phyloP scores from a whole-genome alignment of 2,329 filamentous ascomycete species.

The Zymoseptoria ardabiliae region DNA sequence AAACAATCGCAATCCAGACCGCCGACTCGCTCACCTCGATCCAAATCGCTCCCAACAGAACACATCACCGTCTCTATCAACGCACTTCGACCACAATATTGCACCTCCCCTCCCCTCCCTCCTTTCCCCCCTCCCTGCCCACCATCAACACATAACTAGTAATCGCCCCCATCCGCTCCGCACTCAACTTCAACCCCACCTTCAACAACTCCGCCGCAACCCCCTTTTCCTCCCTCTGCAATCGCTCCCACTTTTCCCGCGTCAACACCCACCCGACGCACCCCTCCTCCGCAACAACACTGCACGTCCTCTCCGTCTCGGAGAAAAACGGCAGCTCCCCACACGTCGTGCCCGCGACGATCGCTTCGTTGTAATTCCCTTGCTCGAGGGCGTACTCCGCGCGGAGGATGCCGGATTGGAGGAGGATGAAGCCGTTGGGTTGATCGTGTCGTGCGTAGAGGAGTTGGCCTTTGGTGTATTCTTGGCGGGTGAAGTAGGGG shows the following conservation, averaged over 20 bases:
- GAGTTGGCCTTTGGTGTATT: slow-evolving; percentile 61
- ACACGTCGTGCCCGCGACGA: slow-evolving; percentile 88
- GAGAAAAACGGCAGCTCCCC: slow-evolving; percentile 96
- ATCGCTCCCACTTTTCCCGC: slow-evolving; percentile 58
- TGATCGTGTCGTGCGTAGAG: slow-evolving; percentile 70
- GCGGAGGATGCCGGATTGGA: slow-evolving; percentile 81
- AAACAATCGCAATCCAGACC: too few relatives aligned
- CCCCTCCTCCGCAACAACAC: slow-evolving; percentile 63
- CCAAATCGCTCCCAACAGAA: too few relatives aligned
- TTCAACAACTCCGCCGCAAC: slow-evolving; percentile 77
- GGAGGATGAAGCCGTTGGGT: slow-evolving; percentile 78
- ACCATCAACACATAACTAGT: slow-evolving; percentile 43
- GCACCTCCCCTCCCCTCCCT: neutral
- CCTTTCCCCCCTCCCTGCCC: slow-evolving; percentile 1
- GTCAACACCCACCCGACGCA: slow-evolving; percentile 79
- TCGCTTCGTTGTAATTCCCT: slow-evolving; percentile 80
- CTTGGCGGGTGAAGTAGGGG: slow-evolving; percentile 64
- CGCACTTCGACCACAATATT: too few relatives aligned
- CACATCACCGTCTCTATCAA: too few relatives aligned
- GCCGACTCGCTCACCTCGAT: too few relatives aligned
- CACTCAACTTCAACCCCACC: slow-evolving; percentile 87
- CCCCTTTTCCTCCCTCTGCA: slow-evolving; percentile 67
- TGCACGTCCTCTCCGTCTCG: slow-evolving; percentile 79
- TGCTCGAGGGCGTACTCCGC: slow-evolving; percentile 89
- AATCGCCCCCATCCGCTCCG: slow-evolving; percentile 76